Conservation (phyloP, 257 asterid genomes). For the Prunella vulgaris region DNA sequence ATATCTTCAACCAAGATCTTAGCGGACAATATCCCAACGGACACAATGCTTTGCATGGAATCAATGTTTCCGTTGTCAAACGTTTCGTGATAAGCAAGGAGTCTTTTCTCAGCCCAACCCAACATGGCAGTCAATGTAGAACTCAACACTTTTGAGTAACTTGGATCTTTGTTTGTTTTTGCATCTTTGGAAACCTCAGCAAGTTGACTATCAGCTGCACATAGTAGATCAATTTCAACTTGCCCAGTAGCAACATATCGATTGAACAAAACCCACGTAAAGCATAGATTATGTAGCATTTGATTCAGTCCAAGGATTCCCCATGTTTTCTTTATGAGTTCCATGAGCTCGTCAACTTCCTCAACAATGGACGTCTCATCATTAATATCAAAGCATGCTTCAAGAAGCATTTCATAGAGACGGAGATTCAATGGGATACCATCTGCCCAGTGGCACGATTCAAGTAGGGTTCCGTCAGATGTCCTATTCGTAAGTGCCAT, state of each 20-base stretch:
- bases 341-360: slow-evolving; percentile 95
- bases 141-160: slow-evolving; percentile 69
- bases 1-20: slow-evolving; percentile 91
- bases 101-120: slow-evolving; percentile 99
- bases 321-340: slow-evolving; percentile 95
- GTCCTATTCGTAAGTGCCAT: slow-evolving; percentile 75
- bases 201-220: slow-evolving; percentile 79
- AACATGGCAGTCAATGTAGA: slow-evolving; percentile 86
- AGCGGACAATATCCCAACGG: slow-evolving; percentile 85
- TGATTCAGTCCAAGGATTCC: slow-evolving; percentile 79
- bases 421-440: slow-evolving; percentile 90
- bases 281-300: slow-evolving; percentile 86
- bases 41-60: slow-evolving; percentile 83
- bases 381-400: slow-evolving; percentile 77
- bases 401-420: slow-evolving; percentile 86
- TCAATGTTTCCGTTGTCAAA: slow-evolving; percentile 68
- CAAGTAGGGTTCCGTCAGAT: slow-evolving; percentile 68
- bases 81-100: slow-evolving; percentile 95
- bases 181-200: slow-evolving; percentile 93
- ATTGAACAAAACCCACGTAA: slow-evolving; percentile 88
- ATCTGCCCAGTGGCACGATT: slow-evolving; percentile 96
- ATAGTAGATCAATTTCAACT: slow-evolving; percentile 63
- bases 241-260: slow-evolving; percentile 88
- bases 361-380: slow-evolving; percentile 77
- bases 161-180: slow-evolving; percentile 68